Evolutionary conservation across 2,329 filamentous ascomycete species (phyloP).

Genomic region (Botryosphaeria dothidea): DNA sequence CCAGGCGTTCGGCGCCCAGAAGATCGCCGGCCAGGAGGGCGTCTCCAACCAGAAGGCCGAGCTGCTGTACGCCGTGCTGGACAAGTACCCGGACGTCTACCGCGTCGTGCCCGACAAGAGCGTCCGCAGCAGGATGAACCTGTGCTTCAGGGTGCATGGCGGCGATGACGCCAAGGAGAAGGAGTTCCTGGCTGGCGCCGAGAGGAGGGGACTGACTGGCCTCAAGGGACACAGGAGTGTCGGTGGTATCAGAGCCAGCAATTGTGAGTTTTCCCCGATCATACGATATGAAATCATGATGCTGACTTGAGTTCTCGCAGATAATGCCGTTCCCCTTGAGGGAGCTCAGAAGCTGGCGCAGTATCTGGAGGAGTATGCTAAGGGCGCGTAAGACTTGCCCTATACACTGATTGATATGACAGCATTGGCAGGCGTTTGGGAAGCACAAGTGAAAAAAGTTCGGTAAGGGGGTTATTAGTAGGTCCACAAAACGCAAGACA

Average conservation of each 20-base stretch:
- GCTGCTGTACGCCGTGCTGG: slow-evolving; percentile 75
- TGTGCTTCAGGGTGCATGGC: slow-evolving; percentile 79
- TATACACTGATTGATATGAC: neutral
- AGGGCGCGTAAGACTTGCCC: slow-evolving; percentile 26
- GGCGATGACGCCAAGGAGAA: slow-evolving; percentile 73
- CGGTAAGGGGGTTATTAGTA: neutral
- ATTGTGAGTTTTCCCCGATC: slow-evolving; percentile 53
- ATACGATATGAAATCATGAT: neutral
- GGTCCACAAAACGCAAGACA: neutral
- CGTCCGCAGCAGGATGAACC: slow-evolving; percentile 87
- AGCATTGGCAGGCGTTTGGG: slow-evolving; percentile 11
- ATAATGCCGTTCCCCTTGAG: slow-evolving; percentile 76
- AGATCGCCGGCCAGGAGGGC: slow-evolving; percentile 74
- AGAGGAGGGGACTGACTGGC: slow-evolving; percentile 69
- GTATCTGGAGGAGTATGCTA: slow-evolving; percentile 64
- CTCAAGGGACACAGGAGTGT: slow-evolving; percentile 88
- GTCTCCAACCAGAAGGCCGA: slow-evolving; percentile 73
- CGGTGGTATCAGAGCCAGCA: slow-evolving; percentile 81
- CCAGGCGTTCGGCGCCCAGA: slow-evolving; percentile 60
- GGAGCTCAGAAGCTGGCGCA: slow-evolving; percentile 67
- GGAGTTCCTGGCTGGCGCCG: slow-evolving; percentile 73
- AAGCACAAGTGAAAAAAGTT: neutral
- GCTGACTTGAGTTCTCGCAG: slow-evolving; percentile 28
- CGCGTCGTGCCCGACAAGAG: slow-evolving; percentile 73
- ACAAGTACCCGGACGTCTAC: slow-evolving; percentile 73